Evolutionary conservation across 306 rosid species (phyloP).

Genomic region (Prunus campanulata): DNA sequence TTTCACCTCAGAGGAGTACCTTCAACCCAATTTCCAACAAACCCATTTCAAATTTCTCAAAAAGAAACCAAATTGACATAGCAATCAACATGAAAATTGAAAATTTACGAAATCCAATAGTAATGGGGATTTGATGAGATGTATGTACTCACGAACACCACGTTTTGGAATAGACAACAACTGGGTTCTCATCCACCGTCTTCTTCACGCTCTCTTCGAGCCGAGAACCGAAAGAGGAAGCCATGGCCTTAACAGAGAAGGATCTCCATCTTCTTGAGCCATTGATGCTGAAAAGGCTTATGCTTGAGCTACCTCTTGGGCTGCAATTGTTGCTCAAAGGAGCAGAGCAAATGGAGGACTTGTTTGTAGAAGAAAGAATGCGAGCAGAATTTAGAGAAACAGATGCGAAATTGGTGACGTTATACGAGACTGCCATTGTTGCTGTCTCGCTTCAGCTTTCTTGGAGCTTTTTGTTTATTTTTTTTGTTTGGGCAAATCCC

Average conservation of each 20-base stretch:
- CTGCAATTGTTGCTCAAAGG: constrained; percentile 22
- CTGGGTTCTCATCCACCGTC: constrained; percentile 61
- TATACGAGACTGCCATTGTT: constrained; percentile 48
- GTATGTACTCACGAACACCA: constrained; percentile 83
- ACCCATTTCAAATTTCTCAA: constrained; percentile 9
- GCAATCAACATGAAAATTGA: background rate
- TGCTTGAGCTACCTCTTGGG: constrained; percentile 19
- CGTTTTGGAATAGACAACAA: constrained; percentile 88
- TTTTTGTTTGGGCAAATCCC: background rate
- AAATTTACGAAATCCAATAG: constrained; percentile 2
- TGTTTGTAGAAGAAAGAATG: constrained; percentile 30
- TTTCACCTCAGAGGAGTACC: constrained; percentile 91
- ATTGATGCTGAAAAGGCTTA: constrained; percentile 18
- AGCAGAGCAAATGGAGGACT: constrained; percentile 30
- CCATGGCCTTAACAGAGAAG: constrained; percentile 50
- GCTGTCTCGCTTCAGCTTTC: constrained; percentile 1
- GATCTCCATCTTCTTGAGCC: constrained; percentile 29
- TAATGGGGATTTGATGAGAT: background rate
- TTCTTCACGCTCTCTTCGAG: constrained; percentile 85
- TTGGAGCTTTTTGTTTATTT: constrained; percentile 1
- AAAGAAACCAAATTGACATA: constrained; percentile 12
- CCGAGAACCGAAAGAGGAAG: constrained; percentile 87
- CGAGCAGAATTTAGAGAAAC: constrained; percentile 28
- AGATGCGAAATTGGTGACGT: constrained; percentile 30
- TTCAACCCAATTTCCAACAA: constrained; percentile 14